These are phyloP conservation scores for Suillus discolor DNA, from an alignment of 768 basidiomycete species.

Conservation along the genomic window DNA sequence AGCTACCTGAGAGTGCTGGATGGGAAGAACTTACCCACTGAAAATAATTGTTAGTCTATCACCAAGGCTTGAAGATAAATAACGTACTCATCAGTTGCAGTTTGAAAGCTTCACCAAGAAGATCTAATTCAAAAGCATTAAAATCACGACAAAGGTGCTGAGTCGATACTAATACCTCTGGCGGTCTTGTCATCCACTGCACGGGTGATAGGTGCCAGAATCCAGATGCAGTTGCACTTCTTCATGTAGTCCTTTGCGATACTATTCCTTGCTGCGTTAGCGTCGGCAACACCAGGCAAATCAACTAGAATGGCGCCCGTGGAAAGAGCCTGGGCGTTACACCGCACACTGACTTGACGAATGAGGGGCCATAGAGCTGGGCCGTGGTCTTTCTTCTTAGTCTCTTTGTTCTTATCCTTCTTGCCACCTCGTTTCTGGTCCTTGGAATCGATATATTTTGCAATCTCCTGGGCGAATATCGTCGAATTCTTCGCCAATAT, in stretches of 20 bases:
- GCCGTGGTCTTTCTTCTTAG: constrained; percentile 29
- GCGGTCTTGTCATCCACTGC: constrained; percentile 70
- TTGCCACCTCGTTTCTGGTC: constrained; percentile 53
- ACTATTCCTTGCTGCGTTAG: constrained; percentile 62
- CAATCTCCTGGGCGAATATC: constrained; percentile 54
- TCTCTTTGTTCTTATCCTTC: constrained; percentile 33
- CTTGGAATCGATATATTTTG: constrained; percentile 67
- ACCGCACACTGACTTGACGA: constrained; percentile 61
- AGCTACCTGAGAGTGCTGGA: neutral
- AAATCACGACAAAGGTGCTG: neutral
- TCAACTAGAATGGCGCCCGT: constrained; percentile 68
- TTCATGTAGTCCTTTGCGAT: constrained; percentile 73
- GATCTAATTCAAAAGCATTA: constrained; percentile 37
- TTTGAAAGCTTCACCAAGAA: constrained; percentile 67
- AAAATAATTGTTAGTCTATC: neutral
- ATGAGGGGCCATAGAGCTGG: constrained; percentile 67
- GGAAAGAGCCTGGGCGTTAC: constrained; percentile 50
- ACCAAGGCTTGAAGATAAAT: neutral
- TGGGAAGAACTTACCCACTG: constrained; percentile 44
- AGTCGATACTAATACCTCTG: constrained; percentile 39
- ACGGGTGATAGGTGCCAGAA: constrained; percentile 63
- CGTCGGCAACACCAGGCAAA: constrained; percentile 66
- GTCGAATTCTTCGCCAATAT: constrained; percentile 54
- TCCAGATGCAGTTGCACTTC: constrained; percentile 64
- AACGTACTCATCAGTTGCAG: constrained; percentile 60